Evolutionary conservation across 2,329 filamentous ascomycete species (phyloP), one percentile per base, ranked within the genome.

Genomic region (Penicillium sp.): DNA sequence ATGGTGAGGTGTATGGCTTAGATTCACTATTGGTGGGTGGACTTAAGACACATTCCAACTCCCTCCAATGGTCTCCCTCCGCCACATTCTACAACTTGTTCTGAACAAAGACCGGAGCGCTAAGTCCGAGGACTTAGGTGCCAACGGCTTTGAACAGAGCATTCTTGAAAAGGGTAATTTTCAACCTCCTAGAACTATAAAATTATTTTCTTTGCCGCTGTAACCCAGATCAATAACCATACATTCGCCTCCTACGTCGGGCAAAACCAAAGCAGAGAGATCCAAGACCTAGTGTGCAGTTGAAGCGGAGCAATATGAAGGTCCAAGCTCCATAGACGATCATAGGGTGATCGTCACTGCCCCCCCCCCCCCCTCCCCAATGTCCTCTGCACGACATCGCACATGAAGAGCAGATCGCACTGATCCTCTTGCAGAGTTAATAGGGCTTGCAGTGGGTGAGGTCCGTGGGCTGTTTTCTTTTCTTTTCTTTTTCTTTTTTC

Each of bases 1-100:
- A 47, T 23, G 26, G 39, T 47, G 48, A 51, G 40, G 48, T 48
- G 36, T 38, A 36, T 42, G 19, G 38, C 23, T 29, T 8, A 50
- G 16, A 47, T 43, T 53, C 39, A 27, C 51, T 13, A 61, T 61
- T 61, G 59, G 59, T 10, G 42, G 39, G n/a, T n/a, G 41, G 13
- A 39, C 48, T 53, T 48, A 40, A 59, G 57, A 60, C 55, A 61
- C 64, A 64, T 65, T 65, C 64, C 60, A 58, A 56, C 53, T 57
- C 23, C 57, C 55, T 54, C 61, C 53, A 55, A 55, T 60, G 35
- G 19, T 54, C 36, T 52, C 46, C 46, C 41, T 49, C 50, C 46
- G 55, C 58, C 61, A 61, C 60, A 64, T 63, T 61, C 61, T 57
- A 38, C 14, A 4, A 19, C 32, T 32, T 27, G 9, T 11, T 52